Conservation (phyloP, 192 early-diverging fungal species). For the Entomortierella lignicola region DNA sequence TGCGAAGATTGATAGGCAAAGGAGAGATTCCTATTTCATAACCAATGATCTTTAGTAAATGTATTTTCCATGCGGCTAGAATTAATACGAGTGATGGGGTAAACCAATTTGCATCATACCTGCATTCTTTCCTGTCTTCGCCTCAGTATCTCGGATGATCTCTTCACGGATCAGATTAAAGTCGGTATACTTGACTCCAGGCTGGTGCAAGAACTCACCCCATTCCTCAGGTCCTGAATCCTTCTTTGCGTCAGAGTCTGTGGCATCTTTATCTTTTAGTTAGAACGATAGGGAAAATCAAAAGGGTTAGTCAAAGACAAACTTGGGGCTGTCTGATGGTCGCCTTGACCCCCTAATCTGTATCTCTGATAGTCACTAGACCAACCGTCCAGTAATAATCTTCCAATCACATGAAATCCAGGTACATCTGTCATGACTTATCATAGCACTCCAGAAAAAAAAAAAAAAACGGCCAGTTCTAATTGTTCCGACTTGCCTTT, state of each 20-base stretch:
- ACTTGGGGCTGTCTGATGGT: too few species aligned
- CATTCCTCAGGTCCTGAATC: slow-evolving; percentile 78
- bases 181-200: slow-evolving; percentile 95
- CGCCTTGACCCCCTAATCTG: not conserved
- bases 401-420: not conserved
- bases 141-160: slow-evolving; percentile 93
- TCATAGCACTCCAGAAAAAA: not conserved
- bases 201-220: slow-evolving; percentile 99
- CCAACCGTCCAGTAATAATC: not conserved
- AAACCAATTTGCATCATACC: slow-evolving; percentile 49
- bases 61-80: too few species aligned
- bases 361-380: not conserved
- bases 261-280: slow-evolving; percentile 21
- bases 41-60: too few species aligned
- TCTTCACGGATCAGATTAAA: slow-evolving; percentile 98
- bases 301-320: not conserved
- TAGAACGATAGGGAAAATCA: not conserved
- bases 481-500: slow-evolving; percentile 15
- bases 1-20: slow-evolving; percentile 95
- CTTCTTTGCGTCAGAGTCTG: slow-evolving; percentile 32
- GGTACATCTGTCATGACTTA: not conserved
- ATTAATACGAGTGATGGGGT: too few species aligned
- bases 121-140: slow-evolving; percentile 83
- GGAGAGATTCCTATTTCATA: slow-evolving; percentile 82
- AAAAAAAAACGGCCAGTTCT: too few species aligned